Base-by-base conservation (phyloP, 495 filamentous ascomycete genomes). In the Penicillium dipodomyicola region DNA sequence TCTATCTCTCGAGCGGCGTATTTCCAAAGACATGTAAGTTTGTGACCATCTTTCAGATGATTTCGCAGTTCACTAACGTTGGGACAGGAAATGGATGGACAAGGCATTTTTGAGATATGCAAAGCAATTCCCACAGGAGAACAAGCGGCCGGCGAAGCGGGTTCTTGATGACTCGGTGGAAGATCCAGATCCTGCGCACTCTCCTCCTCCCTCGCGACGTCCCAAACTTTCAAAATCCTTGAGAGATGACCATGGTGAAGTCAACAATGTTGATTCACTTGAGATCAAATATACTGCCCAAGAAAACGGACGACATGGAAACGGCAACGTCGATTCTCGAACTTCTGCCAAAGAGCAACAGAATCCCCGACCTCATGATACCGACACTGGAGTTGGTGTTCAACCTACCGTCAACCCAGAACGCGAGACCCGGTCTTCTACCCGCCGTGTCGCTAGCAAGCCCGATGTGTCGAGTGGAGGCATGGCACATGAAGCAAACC, bases 61-160 rank as follows among this genome's bases (percentile, higher is more conserved):
- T 0, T 5, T 20, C 17, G 9, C 44, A 33, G 4, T 37, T 37
- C 8, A 39, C 62, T 71, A 12, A 69, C 54, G 39, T 8, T 37
- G 27, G 2, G 29, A 11, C 30, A 79, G 75, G 17, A 58, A 67
- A 15, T 65, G 60, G 54, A 70, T 81, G 70, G 63, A 77, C 23
- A 70, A 63, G 12, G 60, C 63, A 11, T 80, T 81, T 48, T 52
- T 56, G 30, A 67, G 47, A 12, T 45, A 62, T 30, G 61, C 55
- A 30, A 39, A 44, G 5, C 48, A 64, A n/a, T 48, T 59, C 20
- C 46, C 32, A 4, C 52, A 49, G 11, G 53, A 30, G 29, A 12
- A 42, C 10, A 68, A 59, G 12, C 29, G 8, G 3, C 20, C 47
- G 17, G 68, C 67, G 47, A 62, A 48, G 22, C 41, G 53, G 17